phyloP scores from a whole-genome alignment of 192 early-diverging fungal species.

The Haplosporangium gracile region DNA sequence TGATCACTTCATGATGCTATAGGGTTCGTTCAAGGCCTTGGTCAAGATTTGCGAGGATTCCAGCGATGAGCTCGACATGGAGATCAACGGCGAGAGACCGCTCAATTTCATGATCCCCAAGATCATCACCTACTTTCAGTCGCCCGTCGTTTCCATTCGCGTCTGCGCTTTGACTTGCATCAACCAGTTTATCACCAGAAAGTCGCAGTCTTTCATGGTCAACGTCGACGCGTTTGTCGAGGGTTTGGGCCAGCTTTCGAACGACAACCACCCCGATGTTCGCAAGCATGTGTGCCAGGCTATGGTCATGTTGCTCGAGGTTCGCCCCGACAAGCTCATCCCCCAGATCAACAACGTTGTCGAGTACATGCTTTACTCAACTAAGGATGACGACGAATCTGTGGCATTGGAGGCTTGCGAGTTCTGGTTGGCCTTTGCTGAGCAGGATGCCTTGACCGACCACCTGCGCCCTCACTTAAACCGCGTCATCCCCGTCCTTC shows the following conservation, averaged over 20 bases:
- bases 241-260: slow-evolving; percentile 87
- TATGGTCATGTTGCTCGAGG: slow-evolving; percentile 91
- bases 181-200: slow-evolving; percentile 89
- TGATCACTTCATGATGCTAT: background rate
- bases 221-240: slow-evolving; percentile 80
- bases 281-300: slow-evolving; percentile 96
- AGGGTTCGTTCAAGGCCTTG: slow-evolving; percentile 89
- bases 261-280: slow-evolving; percentile 85
- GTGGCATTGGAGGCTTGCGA: slow-evolving; percentile 99
- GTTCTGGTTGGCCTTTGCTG: slow-evolving; percentile 98
- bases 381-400: slow-evolving; percentile 85
- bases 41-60: slow-evolving; percentile 98
- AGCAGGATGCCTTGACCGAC: slow-evolving; percentile 86
- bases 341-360: slow-evolving; percentile 91
- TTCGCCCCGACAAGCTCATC: slow-evolving; percentile 85
- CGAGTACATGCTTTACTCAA: slow-evolving; percentile 96
- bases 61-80: slow-evolving; percentile 80
- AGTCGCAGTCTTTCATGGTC: slow-evolving; percentile 78
- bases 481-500: slow-evolving; percentile 91
- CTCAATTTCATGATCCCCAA: slow-evolving; percentile 91
- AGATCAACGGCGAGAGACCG: slow-evolving; percentile 78
- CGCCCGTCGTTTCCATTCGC: slow-evolving; percentile 80
- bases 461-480: slow-evolving; percentile 76
- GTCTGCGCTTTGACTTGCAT: slow-evolving; percentile 84
- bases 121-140: slow-evolving; percentile 88